Percentiles rank a stretch among this genome's conserved stretches.
Evolutionary conservation across 2,329 filamentous ascomycete species (phyloP).

Genomic region (Magnaporthiopsis rhizophila): DNA sequence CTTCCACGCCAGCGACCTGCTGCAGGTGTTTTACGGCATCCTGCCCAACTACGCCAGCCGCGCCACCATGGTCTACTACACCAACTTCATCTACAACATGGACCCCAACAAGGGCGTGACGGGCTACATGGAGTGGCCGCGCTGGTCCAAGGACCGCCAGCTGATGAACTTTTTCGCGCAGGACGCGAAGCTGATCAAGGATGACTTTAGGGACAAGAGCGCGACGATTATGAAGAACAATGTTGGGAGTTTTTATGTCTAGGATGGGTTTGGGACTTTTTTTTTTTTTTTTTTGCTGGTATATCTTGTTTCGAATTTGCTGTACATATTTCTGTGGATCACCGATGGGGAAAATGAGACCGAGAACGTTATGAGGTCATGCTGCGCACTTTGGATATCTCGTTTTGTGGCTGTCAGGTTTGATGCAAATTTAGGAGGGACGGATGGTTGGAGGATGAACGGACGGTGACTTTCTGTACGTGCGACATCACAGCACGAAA

Average conservation of each 20-base stretch:
- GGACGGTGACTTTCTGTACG: not conserved
- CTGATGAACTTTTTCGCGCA: slow-evolving; percentile 38
- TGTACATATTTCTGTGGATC: not conserved
- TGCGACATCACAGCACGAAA: no score
- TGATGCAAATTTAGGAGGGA: not conserved
- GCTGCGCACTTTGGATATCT: not conserved
- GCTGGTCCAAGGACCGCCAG: slow-evolving; percentile 34
- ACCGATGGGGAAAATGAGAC: not conserved
- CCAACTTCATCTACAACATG: slow-evolving; percentile 61
- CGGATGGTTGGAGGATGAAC: not conserved
- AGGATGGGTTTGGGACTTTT: not conserved
- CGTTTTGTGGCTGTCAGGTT: not conserved
- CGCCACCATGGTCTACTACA: slow-evolving; percentile 60
- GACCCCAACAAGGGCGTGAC: slow-evolving; percentile 56
- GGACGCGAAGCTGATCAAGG: slow-evolving; percentile 14
- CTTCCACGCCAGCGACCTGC: slow-evolving; percentile 63
- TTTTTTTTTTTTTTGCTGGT: not conserved
- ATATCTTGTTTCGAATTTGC: not conserved
- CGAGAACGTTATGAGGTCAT: not conserved
- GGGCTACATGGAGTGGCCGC: slow-evolving; percentile 31
- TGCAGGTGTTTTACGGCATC: slow-evolving; percentile 61
- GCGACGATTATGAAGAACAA: slow-evolving; percentile 18
- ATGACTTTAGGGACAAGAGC: slow-evolving; percentile 21
- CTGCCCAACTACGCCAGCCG: slow-evolving; percentile 52
- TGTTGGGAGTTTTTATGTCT: slow-evolving; percentile 10